These are phyloP conservation scores for Chlorella vulgaris DNA, from an alignment of 139 green algal species.

Conservation along the genomic window DNA sequence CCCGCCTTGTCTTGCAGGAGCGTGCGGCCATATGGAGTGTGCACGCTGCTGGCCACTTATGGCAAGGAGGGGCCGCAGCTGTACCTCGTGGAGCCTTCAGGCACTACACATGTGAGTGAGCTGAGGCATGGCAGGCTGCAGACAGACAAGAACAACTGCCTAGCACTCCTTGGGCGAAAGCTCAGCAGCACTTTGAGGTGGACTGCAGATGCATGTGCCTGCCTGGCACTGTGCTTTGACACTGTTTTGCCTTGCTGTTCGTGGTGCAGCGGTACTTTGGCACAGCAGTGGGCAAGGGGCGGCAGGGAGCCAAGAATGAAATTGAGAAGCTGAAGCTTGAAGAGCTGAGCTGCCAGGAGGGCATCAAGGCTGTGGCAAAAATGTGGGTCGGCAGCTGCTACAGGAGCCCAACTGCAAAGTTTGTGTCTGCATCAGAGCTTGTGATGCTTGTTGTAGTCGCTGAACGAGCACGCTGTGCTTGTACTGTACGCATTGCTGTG, in stretches of 20 bases:
- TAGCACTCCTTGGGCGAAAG: too few species aligned
- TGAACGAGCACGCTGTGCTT: too few species aligned
- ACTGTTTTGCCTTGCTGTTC: neutral
- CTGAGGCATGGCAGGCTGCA: neutral
- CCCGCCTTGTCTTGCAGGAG: neutral
- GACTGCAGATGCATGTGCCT: too few species aligned
- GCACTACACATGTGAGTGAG: conserved; percentile 48
- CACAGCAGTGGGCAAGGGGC: conserved; percentile 94
- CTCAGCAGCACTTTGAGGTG: too few species aligned
- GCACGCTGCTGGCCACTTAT: conserved; percentile 81
- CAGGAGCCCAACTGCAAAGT: too few species aligned
- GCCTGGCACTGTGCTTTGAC: too few species aligned
- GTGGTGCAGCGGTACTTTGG: conserved; percentile 84
- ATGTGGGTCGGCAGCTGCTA: conserved; percentile 71
- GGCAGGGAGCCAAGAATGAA: conserved; percentile 96
- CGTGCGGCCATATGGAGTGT: conserved; percentile 79
- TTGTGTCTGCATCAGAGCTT: too few species aligned
- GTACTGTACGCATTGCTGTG: too few species aligned
- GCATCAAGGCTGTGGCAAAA: conserved; percentile 89
- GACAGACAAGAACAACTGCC: neutral
- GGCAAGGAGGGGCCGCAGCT: conserved; percentile 88
- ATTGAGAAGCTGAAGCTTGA: conserved; percentile 97
- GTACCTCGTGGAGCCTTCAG: conserved; percentile 91
- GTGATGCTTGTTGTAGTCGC: too few species aligned
- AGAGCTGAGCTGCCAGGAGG: conserved; percentile 89